phyloP scores from a whole-genome alignment of 345 rosid species.

The Laguncularia racemosa region DNA sequence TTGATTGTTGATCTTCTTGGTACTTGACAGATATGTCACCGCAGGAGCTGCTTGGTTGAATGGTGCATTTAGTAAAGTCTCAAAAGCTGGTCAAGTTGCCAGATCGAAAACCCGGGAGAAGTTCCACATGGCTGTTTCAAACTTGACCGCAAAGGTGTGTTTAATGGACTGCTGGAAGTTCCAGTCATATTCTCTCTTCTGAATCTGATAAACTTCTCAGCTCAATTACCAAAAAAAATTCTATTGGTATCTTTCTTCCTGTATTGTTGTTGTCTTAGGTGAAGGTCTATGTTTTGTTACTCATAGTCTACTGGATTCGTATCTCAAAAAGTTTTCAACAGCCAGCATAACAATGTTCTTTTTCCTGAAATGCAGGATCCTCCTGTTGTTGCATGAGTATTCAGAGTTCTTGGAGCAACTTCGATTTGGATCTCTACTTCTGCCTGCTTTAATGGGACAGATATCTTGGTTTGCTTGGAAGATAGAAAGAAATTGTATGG shows the following conservation, averaged over 20 bases:
- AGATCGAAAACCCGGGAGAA: slow-evolving; percentile 85
- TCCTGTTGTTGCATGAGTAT: slow-evolving; percentile 63
- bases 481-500: no score
- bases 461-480: no score
- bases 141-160: slow-evolving; percentile 75
- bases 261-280: neutral
- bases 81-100: slow-evolving; percentile 84
- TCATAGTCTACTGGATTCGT: neutral
- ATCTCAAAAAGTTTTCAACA: neutral
- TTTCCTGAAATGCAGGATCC: slow-evolving; percentile 46
- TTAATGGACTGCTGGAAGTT: neutral
- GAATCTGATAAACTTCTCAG: no score
- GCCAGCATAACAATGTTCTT: neutral
- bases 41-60: slow-evolving; percentile 89
- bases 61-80: slow-evolving; percentile 84
- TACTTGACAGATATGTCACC: slow-evolving; percentile 53
- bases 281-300: neutral
- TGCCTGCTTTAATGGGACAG: neutral
- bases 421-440: neutral
- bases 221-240: no score
- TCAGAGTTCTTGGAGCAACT: neutral
- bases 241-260: no score
- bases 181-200: no score
- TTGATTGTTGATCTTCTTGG: slow-evolving; percentile 1
- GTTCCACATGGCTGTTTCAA: slow-evolving; percentile 69